phyloP scores from a whole-genome alignment of 176 grass and related monocot species.

The Carex myosuroides region DNA sequence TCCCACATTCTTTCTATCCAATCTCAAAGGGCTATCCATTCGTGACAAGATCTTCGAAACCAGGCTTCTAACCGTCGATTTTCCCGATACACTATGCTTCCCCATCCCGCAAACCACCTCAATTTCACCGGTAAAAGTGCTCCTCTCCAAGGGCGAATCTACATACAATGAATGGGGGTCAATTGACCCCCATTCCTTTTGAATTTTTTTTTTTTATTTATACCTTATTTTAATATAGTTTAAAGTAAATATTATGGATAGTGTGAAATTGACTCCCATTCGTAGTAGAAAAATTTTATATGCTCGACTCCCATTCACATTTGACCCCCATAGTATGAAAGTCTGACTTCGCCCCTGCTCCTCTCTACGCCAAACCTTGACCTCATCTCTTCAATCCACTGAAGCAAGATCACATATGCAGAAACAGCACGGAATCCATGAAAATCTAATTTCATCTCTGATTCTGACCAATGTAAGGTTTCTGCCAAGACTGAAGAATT shows the following conservation, averaged over 20 bases:
- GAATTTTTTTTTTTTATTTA: too few species aligned
- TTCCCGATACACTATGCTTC: constrained; percentile 67
- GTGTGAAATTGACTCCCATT: too few species aligned
- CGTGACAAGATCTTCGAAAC: constrained; percentile 45
- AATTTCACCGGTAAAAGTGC: constrained; percentile 48
- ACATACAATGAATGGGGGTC: too few species aligned
- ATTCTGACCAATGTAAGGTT: constrained; percentile 50
- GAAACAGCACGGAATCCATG: constrained; percentile 60
- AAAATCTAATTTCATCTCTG: constrained; percentile 75
- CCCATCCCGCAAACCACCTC: constrained; percentile 63
- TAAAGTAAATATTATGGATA: too few species aligned
- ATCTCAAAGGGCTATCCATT: constrained; percentile 57
- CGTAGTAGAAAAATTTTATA: too few species aligned
- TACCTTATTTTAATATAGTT: too few species aligned
- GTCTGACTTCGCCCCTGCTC: too few species aligned
- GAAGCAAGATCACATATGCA: constrained; percentile 65
- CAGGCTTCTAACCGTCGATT: constrained; percentile 58
- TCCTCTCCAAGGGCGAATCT: too few species aligned
- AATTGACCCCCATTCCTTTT: too few species aligned
- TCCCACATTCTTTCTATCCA: constrained; percentile 59
- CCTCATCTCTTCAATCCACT: constrained; percentile 57
- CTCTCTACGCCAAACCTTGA: background rate
- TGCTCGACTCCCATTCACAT: too few species aligned
- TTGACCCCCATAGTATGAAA: too few species aligned
- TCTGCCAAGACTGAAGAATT: constrained; percentile 43